Evolutionary conservation across 371 early-diverging fungal species (phyloP).

Genomic region (Dichotomocladium elegans): DNA sequence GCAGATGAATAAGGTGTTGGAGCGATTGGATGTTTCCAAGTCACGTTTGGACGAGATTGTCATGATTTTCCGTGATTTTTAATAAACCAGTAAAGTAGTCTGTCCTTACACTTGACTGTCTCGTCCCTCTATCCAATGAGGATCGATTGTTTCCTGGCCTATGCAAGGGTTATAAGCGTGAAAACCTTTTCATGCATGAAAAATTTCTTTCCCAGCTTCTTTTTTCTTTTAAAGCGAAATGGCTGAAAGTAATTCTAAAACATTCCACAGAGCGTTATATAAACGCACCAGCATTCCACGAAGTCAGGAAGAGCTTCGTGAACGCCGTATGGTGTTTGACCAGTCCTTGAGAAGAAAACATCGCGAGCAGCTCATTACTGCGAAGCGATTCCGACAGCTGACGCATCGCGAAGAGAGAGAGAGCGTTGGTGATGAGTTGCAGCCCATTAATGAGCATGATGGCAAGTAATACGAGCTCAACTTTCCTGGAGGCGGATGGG

Average conservation of each 20-base stretch:
- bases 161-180: too few relatives aligned
- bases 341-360: conserved; percentile 45
- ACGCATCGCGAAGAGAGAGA: conserved; percentile 21
- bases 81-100: conserved; percentile 7
- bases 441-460: conserved; percentile 24
- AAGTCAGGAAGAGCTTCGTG: conserved; percentile 29
- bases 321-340: conserved; percentile 36
- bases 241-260: too few relatives aligned
- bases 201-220: too few relatives aligned
- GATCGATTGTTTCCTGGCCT: too few relatives aligned
- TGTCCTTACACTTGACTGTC: too few relatives aligned
- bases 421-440: conserved; percentile 16
- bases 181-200: too few relatives aligned
- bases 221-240: too few relatives aligned
- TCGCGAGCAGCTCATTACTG: conserved; percentile 53
- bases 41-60: conserved; percentile 65
- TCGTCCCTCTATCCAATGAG: too few relatives aligned
- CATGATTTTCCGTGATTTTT: conserved; percentile 68
- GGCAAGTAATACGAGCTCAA: conserved; percentile 9
- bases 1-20: conserved; percentile 45
- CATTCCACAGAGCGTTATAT: conserved; percentile 22
- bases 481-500: too few relatives aligned
- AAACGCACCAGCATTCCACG: conserved; percentile 44
- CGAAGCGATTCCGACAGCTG: conserved; percentile 48
- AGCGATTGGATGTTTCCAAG: conserved; percentile 57